Percentiles rank a stretch among this genome's conserved stretches.
Conservation (phyloP, 495 filamentous ascomycete genomes). For the Neurospora sp. region DNA sequence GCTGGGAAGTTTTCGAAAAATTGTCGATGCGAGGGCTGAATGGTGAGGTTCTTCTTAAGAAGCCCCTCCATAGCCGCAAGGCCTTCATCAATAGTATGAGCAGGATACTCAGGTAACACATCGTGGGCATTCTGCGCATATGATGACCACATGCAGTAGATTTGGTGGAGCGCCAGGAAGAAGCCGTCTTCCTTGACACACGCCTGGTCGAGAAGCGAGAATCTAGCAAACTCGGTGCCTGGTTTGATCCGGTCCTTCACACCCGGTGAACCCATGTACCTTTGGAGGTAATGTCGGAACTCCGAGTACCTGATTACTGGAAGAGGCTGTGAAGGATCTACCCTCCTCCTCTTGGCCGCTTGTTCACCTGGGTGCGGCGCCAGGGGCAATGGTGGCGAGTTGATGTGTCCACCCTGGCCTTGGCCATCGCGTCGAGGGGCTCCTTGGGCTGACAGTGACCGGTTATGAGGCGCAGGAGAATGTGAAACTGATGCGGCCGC, state of each 20-base stretch:
- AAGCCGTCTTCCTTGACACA: slow-evolving; percentile 45
- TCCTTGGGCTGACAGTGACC: not conserved
- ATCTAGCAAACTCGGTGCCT: slow-evolving; percentile 39
- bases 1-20: slow-evolving; percentile 47
- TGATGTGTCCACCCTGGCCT: not conserved
- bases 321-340: not conserved
- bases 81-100: slow-evolving; percentile 16
- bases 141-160: slow-evolving; percentile 47
- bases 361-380: not conserved
- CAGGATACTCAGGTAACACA: not conserved
- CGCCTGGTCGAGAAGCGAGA: slow-evolving; percentile 47
- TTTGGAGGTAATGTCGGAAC: not conserved
- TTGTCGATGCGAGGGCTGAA: slow-evolving; percentile 27
- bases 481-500: not conserved
- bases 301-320: not conserved
- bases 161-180: slow-evolving; percentile 58
- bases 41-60: slow-evolving; percentile 29
- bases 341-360: not conserved
- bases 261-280: not conserved
- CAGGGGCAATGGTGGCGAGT: not conserved
- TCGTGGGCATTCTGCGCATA: slow-evolving; percentile 1
- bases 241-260: not conserved
- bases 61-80: slow-evolving; percentile 29
- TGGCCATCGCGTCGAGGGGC: not conserved
- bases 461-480: not conserved